Evolutionary conservation across 129 eudicot genomes (phyloP).

Genomic region (Calendula officinalis): DNA sequence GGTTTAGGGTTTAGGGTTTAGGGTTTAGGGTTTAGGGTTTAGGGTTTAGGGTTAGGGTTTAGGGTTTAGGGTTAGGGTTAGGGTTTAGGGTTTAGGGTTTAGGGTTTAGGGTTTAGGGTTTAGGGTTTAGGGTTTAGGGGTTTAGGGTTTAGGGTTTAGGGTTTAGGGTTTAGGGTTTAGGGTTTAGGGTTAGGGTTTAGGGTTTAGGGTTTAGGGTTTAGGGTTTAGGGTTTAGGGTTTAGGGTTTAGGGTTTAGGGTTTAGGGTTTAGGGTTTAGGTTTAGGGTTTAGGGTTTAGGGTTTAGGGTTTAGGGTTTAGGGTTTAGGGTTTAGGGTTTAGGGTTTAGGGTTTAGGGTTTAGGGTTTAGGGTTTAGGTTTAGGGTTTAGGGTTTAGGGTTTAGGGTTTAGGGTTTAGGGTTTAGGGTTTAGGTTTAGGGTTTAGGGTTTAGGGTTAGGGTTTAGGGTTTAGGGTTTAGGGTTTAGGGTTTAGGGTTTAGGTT

Average conservation of each 20-base stretch:
- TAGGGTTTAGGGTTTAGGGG: constrained; percentile 5
- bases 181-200: neutral
- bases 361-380: neutral
- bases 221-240: constrained; percentile 3
- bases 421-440: neutral
- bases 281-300: neutral
- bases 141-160: constrained; percentile 7
- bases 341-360: neutral
- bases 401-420: neutral
- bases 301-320: neutral
- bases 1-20: neutral
- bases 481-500: neutral
- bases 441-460: constrained; percentile 4
- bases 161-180: neutral
- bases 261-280: neutral
- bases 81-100: constrained; percentile 14
- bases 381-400: neutral
- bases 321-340: too few species aligned
- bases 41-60: constrained; percentile 5
- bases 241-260: neutral
- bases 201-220: constrained; percentile 8
- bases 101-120: constrained; percentile 14
- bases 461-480: constrained; percentile 7
- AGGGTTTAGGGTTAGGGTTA: constrained; percentile 1
- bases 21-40: neutral